Evolutionary conservation across 2,329 filamentous ascomycete genomes (phyloP), one percentile per base, ranked within the genome.

Genomic region (Aspergillus hortae): DNA sequence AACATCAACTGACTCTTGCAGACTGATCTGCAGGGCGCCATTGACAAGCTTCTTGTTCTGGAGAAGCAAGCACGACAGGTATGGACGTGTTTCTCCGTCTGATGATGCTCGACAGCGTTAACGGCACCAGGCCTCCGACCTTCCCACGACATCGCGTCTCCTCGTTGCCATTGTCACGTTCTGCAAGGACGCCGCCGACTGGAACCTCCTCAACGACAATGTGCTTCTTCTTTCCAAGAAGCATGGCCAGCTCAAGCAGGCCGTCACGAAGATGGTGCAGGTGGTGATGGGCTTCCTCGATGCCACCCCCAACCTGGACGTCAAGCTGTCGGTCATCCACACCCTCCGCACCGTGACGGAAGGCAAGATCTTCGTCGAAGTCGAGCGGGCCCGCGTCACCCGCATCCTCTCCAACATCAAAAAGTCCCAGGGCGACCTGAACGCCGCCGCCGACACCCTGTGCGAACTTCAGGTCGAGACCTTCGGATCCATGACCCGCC

Each of bases 341-440:
- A 95, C 92, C 1, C 75, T 99, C 66, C 85, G 94, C 63, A 97
- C 92, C 40, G 92, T 99, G 45, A 99, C 94, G 7, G 94, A 99
- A 75, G 94, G 94, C 76, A 99, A 99, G 88, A 99, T 99, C 71
- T 99, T 99, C 67, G 92, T 99, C 64, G 94, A 99, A 79, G 94
- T 99, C 48, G 94, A 99, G 80, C 87, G 94, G 61, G 94, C 94
- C 59, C 89, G 94, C 61, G 87, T 99, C 54, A 99, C 94, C 64
- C 90, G 88, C 69, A 95, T 96, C 60, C 81, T 99, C 11, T 97
- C 94, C 47, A 85, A 96, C 73, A 97, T 99, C 80, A 97, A 97
- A 81, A 96, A 95, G 76, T 78, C 89, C 59, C 90, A 97, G 75
- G 92, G 92, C 58, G 92, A 99, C 67, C 79, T 96, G 66, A 90